A percentile compares a stretch with the other conserved stretches of the same genome.
These are phyloP conservation scores for Rhizoclosmatium sp. DNA, from an alignment of 192 early-diverging fungal species.

Conservation along the genomic window DNA sequence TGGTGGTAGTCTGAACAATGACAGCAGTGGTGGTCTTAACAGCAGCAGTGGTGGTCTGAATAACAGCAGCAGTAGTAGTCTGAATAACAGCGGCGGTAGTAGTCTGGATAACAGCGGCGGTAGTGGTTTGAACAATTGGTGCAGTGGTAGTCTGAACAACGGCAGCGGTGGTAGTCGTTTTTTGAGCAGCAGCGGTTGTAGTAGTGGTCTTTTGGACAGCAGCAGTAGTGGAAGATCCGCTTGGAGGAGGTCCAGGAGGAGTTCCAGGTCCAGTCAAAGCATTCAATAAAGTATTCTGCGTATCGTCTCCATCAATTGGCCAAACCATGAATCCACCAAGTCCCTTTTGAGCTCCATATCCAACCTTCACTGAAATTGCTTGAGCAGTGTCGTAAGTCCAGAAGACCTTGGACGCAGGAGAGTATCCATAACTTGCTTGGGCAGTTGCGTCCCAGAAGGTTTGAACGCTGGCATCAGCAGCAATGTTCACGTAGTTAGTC, in stretches of 20 bases:
- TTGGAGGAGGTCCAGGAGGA: not conserved
- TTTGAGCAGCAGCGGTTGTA: not conserved
- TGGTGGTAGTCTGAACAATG: not conserved
- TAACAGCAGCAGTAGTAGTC: not conserved
- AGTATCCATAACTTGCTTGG: slow-evolving; percentile 41
- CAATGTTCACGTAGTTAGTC: slow-evolving; percentile 23
- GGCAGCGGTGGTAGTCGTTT: not conserved
- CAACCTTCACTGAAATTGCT: slow-evolving; percentile 24
- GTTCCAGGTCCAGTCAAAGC: slow-evolving; percentile 12
- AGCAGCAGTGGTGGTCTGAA: not conserved
- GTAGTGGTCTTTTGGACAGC: not conserved
- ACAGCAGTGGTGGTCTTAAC: not conserved
- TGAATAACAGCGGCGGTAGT: not conserved
- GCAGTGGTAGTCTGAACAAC: not conserved
- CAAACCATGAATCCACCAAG: slow-evolving; percentile 23
- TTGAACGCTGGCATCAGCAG: slow-evolving; percentile 7
- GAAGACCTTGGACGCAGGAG: slow-evolving; percentile 19
- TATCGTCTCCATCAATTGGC: slow-evolving; percentile 20
- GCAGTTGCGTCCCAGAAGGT: slow-evolving; percentile 43
- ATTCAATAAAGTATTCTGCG: not conserved
- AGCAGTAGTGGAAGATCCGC: not conserved
- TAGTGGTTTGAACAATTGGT: not conserved
- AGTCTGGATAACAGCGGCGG: not conserved
- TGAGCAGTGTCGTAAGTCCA: slow-evolving; percentile 33
- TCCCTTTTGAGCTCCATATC: slow-evolving; percentile 20